Base-by-base conservation (phyloP, 495 filamentous ascomycete species). In the Aspergillus leporis region DNA sequence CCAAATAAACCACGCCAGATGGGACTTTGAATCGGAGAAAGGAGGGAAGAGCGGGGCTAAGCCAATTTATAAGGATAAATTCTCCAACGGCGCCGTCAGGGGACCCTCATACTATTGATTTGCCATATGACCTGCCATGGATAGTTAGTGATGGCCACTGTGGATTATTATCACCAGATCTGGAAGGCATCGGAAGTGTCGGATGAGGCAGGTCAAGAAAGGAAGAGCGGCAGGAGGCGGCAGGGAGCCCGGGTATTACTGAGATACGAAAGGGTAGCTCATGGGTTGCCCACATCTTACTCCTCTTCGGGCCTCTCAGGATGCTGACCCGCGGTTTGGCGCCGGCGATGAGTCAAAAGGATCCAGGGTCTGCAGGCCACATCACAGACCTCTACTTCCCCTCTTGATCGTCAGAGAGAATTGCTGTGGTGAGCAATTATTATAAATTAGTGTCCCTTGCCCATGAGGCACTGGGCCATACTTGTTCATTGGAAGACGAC, bases 111-210 rank as follows among this genome's bases (percentile, higher is more conserved):
- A 58, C 43, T 49, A 62, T 54, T 46, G 65, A 64, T 57, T 62
- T 64, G 59, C 65, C 61, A 58, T 61, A 59, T 57, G 64, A 66
- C 64, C 51, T 66, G 64, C 60, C 60, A 58, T 54, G 59, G 59
- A 57, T 55, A 61, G 59, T 60, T 53, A 59, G 58, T 46, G 59
- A 63, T 61, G 53, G 61, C 55, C 59, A 57, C 32, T 47, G 65
- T 64, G 65, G 65, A 61, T 63, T 66, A 46, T 58, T 60, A 57
- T 57, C 53, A 60, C 61, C 61, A 61, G 61, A 64, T 61, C 53
- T 61, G 61, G 65, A 59, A 59, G 50, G 21, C 55, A 55, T 63
- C 65, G 65, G 65, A 67, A 61, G 56, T 38, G 53, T 64, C 65
- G 65, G 65, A 67, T 53, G 52, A 55, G 56, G 40, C 18, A 22